A percentile compares a stretch with the other conserved stretches of the same genome.
Conservation (phyloP, 495 filamentous ascomycete species). For the Xylaria longipes region DNA sequence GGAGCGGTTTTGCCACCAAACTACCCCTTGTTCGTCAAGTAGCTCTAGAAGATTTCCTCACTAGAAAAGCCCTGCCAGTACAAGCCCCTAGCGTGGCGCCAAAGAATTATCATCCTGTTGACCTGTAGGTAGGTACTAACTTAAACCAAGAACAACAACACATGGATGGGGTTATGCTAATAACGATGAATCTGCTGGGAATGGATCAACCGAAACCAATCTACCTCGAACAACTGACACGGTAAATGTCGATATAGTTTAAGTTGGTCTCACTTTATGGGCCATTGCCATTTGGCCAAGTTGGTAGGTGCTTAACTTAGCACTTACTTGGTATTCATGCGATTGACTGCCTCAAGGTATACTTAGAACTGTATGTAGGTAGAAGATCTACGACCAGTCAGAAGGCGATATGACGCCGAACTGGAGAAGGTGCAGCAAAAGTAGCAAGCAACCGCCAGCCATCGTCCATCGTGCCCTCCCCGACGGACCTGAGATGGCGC, state of each 20-base stretch:
- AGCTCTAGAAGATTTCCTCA: too few relatives aligned
- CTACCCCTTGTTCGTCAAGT: too few relatives aligned
- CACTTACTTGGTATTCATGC: too few relatives aligned
- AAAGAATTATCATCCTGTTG: too few relatives aligned
- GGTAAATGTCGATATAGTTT: neutral
- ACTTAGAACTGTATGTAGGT: neutral
- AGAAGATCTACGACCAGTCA: too few relatives aligned
- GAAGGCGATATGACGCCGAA: neutral
- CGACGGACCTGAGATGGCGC: neutral
- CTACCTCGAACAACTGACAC: neutral
- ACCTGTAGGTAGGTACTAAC: neutral
- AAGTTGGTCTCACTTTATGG: too few relatives aligned
- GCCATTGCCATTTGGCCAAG: neutral
- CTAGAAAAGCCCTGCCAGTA: too few relatives aligned
- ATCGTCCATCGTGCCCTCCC: slow-evolving; percentile 2
- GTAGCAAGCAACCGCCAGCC: neutral
- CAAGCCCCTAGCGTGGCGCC: too few relatives aligned
- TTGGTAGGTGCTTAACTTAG: neutral
- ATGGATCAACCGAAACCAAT: too few relatives aligned
- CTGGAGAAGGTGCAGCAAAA: neutral
- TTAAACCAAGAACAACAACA: neutral
- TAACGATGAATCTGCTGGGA: neutral
- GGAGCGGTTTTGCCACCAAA: too few relatives aligned
- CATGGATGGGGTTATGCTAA: neutral
- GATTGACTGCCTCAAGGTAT: too few relatives aligned